Evolutionary conservation across 192 early-diverging fungal species (phyloP).

Genomic region (Entomortierella beljakovae): DNA sequence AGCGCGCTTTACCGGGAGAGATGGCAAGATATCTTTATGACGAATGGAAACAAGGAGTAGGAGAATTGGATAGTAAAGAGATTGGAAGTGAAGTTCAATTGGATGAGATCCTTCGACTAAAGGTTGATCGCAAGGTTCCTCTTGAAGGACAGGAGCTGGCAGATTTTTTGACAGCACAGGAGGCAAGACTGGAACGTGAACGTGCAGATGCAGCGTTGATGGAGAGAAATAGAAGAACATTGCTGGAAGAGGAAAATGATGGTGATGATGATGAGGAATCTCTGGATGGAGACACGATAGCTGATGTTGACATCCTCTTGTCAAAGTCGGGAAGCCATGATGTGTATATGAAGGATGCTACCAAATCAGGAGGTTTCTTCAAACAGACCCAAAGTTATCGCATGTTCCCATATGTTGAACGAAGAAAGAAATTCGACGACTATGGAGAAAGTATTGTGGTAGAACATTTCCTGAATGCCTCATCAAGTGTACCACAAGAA

Average conservation of each 20-base stretch:
- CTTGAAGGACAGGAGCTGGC: slow-evolving; percentile 90
- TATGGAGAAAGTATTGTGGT: slow-evolving; percentile 89
- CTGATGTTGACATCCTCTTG: slow-evolving; percentile 34
- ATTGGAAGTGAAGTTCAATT: slow-evolving; percentile 45
- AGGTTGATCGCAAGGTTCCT: slow-evolving; percentile 72
- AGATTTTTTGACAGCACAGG: slow-evolving; percentile 71
- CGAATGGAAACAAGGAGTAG: slow-evolving; percentile 64
- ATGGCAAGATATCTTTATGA: slow-evolving; percentile 75
- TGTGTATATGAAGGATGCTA: slow-evolving; percentile 85
- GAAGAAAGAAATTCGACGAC: slow-evolving; percentile 88
- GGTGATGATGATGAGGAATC: slow-evolving; percentile 63
- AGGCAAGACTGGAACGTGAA: slow-evolving; percentile 76
- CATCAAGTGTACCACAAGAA: slow-evolving; percentile 17
- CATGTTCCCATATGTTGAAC: slow-evolving; percentile 91
- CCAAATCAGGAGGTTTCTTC: slow-evolving; percentile 77
- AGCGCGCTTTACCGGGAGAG: slow-evolving; percentile 78
- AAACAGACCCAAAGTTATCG: slow-evolving; percentile 84
- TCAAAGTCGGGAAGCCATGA: slow-evolving; percentile 65
- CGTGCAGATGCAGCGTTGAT: slow-evolving; percentile 77
- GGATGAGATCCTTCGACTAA: slow-evolving; percentile 23
- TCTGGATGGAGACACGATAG: slow-evolving; percentile 56
- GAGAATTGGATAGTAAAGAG: slow-evolving; percentile 29
- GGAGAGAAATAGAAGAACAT: slow-evolving; percentile 69
- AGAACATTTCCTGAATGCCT: slow-evolving; percentile 58
- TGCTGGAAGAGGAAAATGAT: slow-evolving; percentile 85